A percentile compares a stretch with the other conserved stretches of the same genome.
Conservation (phyloP, 495 filamentous ascomycete species). For the Talaromyces trachyspermus region DNA sequence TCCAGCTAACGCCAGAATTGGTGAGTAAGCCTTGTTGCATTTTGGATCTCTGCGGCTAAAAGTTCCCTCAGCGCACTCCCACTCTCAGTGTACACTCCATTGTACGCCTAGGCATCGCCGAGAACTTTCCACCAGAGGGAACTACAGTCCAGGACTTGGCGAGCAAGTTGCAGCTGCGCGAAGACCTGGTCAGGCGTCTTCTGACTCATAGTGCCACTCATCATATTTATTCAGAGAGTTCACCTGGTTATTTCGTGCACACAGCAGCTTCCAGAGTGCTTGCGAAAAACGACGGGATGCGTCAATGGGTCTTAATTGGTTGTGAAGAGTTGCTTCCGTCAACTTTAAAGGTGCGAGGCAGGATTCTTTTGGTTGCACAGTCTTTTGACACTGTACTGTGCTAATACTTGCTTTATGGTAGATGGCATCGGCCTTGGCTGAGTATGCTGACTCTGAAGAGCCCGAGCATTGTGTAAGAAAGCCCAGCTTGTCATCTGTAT, state of each 20-base stretch:
- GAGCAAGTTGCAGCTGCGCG: constrained; percentile 3
- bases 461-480: not conserved
- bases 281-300: constrained; percentile 34
- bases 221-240: constrained; percentile 11
- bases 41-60: not conserved
- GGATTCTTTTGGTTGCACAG: not conserved
- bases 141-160: constrained; percentile 12
- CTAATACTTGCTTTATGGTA: not conserved
- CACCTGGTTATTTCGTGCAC: constrained; percentile 10
- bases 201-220: constrained; percentile 16
- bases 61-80: constrained; percentile 9
- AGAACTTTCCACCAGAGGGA: constrained; percentile 11
- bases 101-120: constrained; percentile 10
- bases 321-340: constrained; percentile 26
- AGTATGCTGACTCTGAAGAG: not conserved
- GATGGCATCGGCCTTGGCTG: not conserved
- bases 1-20: constrained; percentile 9
- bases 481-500: not conserved
- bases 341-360: not conserved
- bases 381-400: not conserved
- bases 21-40: not conserved
- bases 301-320: constrained; percentile 44
- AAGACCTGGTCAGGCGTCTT: constrained; percentile 11
- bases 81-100: constrained; percentile 11
- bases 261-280: constrained; percentile 30